Evolutionary conservation across 2,329 filamentous ascomycete genomes (phyloP).

Genomic region (Chaetomiaceae sp.): DNA sequence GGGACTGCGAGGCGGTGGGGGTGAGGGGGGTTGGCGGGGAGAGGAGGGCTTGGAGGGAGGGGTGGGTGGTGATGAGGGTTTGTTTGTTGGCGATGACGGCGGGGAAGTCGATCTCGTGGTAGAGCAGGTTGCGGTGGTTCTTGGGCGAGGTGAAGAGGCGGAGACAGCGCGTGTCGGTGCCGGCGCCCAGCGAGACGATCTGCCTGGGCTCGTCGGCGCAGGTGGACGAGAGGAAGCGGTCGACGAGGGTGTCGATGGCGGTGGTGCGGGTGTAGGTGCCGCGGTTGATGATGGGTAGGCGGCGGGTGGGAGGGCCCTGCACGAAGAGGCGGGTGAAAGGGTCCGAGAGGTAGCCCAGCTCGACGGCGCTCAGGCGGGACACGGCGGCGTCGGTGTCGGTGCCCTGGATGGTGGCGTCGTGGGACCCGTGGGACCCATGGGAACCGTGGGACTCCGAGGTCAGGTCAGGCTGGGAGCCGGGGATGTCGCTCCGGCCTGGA

Average conservation of each 20-base stretch:
- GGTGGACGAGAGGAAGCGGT: constrained; percentile 57
- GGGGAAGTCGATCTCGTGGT: constrained; percentile 91
- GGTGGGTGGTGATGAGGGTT: constrained; percentile 38
- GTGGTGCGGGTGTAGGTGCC: constrained; percentile 89
- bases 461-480: constrained; percentile 25
- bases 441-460: no score
- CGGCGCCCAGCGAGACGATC: constrained; percentile 87
- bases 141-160: constrained; percentile 58
- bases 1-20: constrained; percentile 7
- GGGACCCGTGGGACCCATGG: no score
- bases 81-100: constrained; percentile 66
- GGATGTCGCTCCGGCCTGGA: constrained; percentile 28
- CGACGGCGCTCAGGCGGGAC: constrained; percentile 83
- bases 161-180: constrained; percentile 87
- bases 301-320: constrained; percentile 45
- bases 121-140: constrained; percentile 49
- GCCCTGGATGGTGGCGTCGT: constrained; percentile 74
- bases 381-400: constrained; percentile 90
- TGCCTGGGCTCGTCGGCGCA: constrained; percentile 48
- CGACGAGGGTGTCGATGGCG: constrained; percentile 73
- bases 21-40: constrained; percentile 2
- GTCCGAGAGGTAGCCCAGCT: constrained; percentile 79
- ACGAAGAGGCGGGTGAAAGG: constrained; percentile 71
- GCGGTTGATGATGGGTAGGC: constrained; percentile 90
- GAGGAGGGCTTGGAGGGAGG: constrained; percentile 31